Evolutionary conservation across 768 basidiomycete genomes (phyloP).

Genomic region (Xerocomellus chrysenteron): DNA sequence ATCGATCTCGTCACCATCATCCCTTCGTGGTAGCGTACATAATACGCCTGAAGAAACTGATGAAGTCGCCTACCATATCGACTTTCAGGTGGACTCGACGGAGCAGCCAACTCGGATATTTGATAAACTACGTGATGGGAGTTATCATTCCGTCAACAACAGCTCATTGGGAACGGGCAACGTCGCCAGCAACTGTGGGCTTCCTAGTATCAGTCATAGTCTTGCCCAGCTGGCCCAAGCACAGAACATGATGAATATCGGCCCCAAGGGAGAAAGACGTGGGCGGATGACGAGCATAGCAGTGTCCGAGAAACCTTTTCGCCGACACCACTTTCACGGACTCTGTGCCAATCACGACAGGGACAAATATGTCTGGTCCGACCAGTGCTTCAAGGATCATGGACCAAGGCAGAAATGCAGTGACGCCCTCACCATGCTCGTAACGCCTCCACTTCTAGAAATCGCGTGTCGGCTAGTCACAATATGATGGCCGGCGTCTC

Average conservation of each 20-base stretch:
- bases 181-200: not conserved
- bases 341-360: constrained; percentile 46
- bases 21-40: constrained; percentile 58
- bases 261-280: constrained; percentile 23
- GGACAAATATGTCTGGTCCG: constrained; percentile 36
- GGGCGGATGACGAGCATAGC: constrained; percentile 33
- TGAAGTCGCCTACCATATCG: constrained; percentile 84
- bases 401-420: constrained; percentile 9
- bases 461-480: constrained; percentile 8
- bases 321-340: constrained; percentile 46
- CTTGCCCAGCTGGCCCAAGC: constrained; percentile 11
- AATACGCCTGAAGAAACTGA: constrained; percentile 52
- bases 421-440: constrained; percentile 21
- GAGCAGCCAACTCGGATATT: constrained; percentile 84
- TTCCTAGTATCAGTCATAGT: not conserved
- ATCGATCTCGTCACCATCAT: constrained; percentile 92
- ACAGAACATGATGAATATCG: constrained; percentile 21
- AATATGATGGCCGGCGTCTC: constrained; percentile 39
- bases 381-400: constrained; percentile 9
- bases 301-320: constrained; percentile 53
- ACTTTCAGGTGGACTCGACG: constrained; percentile 93
- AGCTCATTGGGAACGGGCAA: constrained; percentile 16
- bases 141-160: constrained; percentile 64
- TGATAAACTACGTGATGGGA: constrained; percentile 77
- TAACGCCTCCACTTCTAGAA: constrained; percentile 29